Base-by-base conservation (phyloP, 805 yeast genomes). In the Teunomyces stri region DNA sequence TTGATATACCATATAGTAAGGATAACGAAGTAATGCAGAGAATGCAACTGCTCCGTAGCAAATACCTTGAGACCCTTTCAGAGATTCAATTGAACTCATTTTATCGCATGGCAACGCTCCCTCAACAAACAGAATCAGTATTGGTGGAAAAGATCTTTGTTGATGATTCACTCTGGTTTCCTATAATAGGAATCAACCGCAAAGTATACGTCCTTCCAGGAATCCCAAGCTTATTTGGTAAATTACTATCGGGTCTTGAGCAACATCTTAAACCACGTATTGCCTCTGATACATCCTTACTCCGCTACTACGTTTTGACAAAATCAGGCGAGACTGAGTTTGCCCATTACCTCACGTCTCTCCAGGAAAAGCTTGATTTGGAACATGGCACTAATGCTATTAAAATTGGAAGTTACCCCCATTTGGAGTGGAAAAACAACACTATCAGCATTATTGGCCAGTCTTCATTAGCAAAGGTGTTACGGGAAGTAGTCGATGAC, bases 381-480 rank as follows among this genome's bases (percentile, higher is more conserved):
- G 55, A 57, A 18, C 63, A 57, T 44, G 74, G 72, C 4, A 42
- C 42, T 10, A 63, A 61, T 6, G 46, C 51, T 6, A 74, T 89
- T 43, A 89, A 89, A 59, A 74, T 89, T 42, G 96, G 96, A 2
- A 84, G 91, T 29, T 89, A 89, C 60, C 96, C 96, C 1, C 96
- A 89, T 63, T 75, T 79, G 66, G 75, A 76, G 12, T 75, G 80
- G 65, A 74, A 78, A 0, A 68, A 80, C 45, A 85, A 80, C 54
- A 88, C 96, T 0, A 80, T 89, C 15, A 85, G 95, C 55, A 76
- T 89, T 13, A 72, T 87, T 33, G 96, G 95, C 1, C 78, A 79
- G 15, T 60, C 56, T 16, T 64, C 66, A 9, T 66, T 72, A 13
- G 37, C 43, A 2, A 49, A 45, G 2, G 62, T 59, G 0, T 64